phyloP scores from a whole-genome alignment of 345 rosid genomes.

The Eucalyptus victrix region DNA sequence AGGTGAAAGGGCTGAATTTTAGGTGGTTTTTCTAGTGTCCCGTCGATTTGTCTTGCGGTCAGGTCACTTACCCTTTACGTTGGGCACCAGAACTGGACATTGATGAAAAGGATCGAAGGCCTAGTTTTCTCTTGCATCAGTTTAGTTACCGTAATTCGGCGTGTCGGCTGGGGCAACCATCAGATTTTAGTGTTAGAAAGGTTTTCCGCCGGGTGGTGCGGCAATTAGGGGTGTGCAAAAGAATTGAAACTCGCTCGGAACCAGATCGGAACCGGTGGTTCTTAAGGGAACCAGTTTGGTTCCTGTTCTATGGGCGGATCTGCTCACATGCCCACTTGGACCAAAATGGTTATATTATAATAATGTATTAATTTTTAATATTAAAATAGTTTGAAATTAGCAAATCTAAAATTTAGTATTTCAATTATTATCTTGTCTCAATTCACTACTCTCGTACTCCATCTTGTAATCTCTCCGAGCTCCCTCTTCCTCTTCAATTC shows the following conservation, averaged over 20 bases:
- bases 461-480: too few relatives aligned
- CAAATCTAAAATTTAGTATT: too few relatives aligned
- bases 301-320: too few relatives aligned
- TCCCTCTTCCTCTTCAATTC: too few relatives aligned
- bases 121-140: not conserved
- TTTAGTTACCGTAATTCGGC: not conserved
- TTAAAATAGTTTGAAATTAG: too few relatives aligned
- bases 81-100: not conserved
- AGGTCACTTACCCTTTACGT: not conserved
- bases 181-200: not conserved
- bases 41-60: not conserved
- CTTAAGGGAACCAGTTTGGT: too few relatives aligned
- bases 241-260: too few relatives aligned
- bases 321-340: rapidly evolving
- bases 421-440: too few relatives aligned
- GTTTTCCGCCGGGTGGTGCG: not conserved
- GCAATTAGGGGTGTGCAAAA: not conserved
- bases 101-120: not conserved
- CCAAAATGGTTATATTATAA: too few relatives aligned
- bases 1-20: not conserved
- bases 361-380: too few relatives aligned
- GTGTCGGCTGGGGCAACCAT: not conserved
- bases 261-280: rapidly evolving
- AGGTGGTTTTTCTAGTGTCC: not conserved
- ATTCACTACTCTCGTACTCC: too few relatives aligned